Conservation (phyloP, 306 rosid genomes). For the Cucurbita ficifolia region DNA sequence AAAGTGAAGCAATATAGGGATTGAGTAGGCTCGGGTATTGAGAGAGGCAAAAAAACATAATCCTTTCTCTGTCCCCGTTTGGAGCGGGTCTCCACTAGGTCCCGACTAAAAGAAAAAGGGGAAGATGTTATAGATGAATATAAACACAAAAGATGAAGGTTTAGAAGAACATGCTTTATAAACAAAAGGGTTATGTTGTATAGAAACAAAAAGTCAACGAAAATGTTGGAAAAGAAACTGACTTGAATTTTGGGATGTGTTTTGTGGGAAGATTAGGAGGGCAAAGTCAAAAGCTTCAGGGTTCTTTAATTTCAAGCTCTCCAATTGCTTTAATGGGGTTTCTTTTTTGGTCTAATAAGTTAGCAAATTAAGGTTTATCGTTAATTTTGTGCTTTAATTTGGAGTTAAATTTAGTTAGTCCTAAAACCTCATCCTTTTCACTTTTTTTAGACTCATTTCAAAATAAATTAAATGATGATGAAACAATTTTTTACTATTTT, state of each 20-base stretch:
- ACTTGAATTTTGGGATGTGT: background rate
- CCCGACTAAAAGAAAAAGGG: background rate
- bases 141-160: background rate
- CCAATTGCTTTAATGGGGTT: background rate
- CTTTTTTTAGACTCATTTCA: background rate
- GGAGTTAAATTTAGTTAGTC: background rate
- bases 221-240: background rate
- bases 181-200: background rate
- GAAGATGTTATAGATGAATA: background rate
- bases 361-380: conserved; percentile 10
- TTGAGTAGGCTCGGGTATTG: too few species aligned
- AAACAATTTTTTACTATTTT: background rate
- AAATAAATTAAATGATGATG: background rate
- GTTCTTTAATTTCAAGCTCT: background rate
- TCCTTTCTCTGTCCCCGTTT: too few species aligned
- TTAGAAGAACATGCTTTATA: background rate
- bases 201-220: background rate
- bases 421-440: background rate
- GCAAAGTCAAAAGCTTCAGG: background rate
- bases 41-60: too few species aligned
- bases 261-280: background rate
- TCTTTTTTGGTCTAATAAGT: background rate
- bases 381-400: background rate
- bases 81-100: too few species aligned
- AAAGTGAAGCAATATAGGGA: too few species aligned